Evolutionary conservation across 768 basidiomycete genomes (phyloP).

Genomic region (Trametes coccinea): DNA sequence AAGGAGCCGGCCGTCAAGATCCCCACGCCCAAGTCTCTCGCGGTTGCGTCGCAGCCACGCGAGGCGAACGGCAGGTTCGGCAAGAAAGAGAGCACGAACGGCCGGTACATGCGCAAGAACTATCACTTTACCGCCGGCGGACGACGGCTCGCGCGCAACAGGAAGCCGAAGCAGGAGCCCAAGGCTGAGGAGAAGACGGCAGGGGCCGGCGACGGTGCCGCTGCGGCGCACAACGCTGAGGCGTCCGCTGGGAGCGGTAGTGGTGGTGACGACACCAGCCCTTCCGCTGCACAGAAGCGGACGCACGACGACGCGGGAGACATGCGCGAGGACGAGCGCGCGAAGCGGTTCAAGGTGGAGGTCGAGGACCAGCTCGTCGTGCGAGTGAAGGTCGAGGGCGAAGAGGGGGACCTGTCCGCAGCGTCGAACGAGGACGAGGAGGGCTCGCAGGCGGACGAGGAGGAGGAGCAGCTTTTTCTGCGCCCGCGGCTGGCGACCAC

Average conservation of each 20-base stretch:
- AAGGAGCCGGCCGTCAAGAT: slow-evolving; percentile 17
- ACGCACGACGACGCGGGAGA: slow-evolving; percentile 7
- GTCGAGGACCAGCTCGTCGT: slow-evolving; percentile 7
- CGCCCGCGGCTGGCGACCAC: slow-evolving; percentile 15
- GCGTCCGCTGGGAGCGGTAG: not conserved
- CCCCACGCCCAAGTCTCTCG: slow-evolving; percentile 44
- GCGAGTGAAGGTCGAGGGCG: slow-evolving; percentile 19
- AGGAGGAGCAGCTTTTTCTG: slow-evolving; percentile 18
- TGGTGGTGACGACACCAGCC: not conserved
- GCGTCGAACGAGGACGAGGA: slow-evolving; percentile 15
- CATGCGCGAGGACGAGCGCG: slow-evolving; percentile 21
- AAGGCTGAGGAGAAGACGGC: slow-evolving; percentile 1
- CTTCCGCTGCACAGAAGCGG: slow-evolving; percentile 9
- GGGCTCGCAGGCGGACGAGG: slow-evolving; percentile 16
- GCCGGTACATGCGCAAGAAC: slow-evolving; percentile 43
- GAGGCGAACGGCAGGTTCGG: slow-evolving; percentile 68
- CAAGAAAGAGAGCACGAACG: slow-evolving; percentile 54
- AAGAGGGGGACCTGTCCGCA: slow-evolving; percentile 19
- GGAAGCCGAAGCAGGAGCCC: slow-evolving; percentile 6
- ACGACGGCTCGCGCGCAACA: slow-evolving; percentile 5
- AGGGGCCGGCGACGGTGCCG: not conserved
- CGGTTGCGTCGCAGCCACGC: slow-evolving; percentile 56
- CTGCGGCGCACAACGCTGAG: not conserved
- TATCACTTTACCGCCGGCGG: slow-evolving; percentile 25
- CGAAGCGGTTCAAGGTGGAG: slow-evolving; percentile 15